Evolutionary conservation across 2,329 filamentous ascomycete genomes (phyloP), one percentile per base, ranked within the genome.

Genomic region (Venturia effusa): DNA sequence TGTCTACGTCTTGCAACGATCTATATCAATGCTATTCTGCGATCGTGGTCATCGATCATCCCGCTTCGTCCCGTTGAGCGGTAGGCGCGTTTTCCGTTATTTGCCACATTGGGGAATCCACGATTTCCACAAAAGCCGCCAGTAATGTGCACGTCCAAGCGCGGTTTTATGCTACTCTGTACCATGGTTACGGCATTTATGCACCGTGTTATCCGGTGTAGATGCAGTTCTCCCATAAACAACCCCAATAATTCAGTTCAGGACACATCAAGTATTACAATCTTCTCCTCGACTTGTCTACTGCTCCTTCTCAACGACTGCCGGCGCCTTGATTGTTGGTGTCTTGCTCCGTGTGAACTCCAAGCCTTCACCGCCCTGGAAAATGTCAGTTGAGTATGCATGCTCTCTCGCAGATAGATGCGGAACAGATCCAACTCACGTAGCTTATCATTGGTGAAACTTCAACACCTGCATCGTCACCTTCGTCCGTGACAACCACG

Each of bases 401-500:
- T 57, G 65, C 4, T 70, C 64, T 69, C 62, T 62, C n/a, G 51
- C 32, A 17, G 51, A 17, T n/a, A 19, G n/a, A n/a, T 11, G 51
- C 51, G 30, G 30, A 57, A 57, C 59, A 45, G 55, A 40, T 59
- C 13, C 39, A 43, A 62, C 90, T 85, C 85, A 95, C 92, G 74
- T 99, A 99, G 84, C 92, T 97, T 74, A 95, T 88, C 70, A 96
- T 79, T 43, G 94, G 94, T 63, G 92, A 96, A 22, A 99, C 86
- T 75, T 99, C 94, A 41, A 99, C 82, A 43, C 94, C 93, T 17
- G 83, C 81, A 4, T 77, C 74, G 7, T 80, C 78, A 62, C 74
- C 77, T 71, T 89, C 85, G 66, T 85, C 87, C 45, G 86, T 82
- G 48, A 97, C 86, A 10, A 82, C 82, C 32, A 85, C 92, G 59